These are phyloP conservation scores for Akebia trifoliata DNA, from an alignment of 164 flowering plant genomes.

Conservation along the genomic window DNA sequence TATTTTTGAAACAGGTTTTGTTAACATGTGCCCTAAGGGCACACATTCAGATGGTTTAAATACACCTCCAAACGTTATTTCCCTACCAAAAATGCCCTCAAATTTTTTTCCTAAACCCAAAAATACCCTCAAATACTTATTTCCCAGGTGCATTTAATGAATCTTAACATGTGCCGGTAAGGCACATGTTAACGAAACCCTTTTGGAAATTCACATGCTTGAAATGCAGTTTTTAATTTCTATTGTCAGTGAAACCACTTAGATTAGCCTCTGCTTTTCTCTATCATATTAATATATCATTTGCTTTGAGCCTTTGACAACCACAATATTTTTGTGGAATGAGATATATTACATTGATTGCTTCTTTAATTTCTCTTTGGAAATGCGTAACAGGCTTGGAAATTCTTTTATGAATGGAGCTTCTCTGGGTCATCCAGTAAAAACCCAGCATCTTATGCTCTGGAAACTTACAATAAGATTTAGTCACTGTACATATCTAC, in stretches of 20 bases:
- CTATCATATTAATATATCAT: neutral
- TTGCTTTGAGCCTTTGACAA: neutral
- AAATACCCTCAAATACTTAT: too few species aligned
- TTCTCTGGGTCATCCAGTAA: neutral
- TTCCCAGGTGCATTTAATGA: too few species aligned
- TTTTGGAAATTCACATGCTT: neutral
- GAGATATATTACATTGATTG: neutral
- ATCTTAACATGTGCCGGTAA: too few species aligned
- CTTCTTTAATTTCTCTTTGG: neutral
- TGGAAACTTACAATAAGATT: too few species aligned
- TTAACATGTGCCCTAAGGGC: too few species aligned
- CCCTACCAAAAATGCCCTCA: too few species aligned
- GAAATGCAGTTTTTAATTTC: neutral
- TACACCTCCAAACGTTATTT: too few species aligned
- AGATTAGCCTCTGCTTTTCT: neutral
- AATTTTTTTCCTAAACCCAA: too few species aligned
- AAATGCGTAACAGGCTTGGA: neutral
- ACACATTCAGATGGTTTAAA: too few species aligned
- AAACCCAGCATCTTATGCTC: neutral
- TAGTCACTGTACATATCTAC: too few species aligned
- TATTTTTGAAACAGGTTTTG: too few species aligned
- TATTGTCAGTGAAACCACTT: neutral
- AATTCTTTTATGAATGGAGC: neutral
- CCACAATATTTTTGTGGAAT: neutral
- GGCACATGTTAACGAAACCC: too few species aligned